A percentile compares a stretch with the other conserved stretches of the same genome.
Conservation (phyloP, 495 filamentous ascomycete genomes). For the Haplographium delicatum region DNA sequence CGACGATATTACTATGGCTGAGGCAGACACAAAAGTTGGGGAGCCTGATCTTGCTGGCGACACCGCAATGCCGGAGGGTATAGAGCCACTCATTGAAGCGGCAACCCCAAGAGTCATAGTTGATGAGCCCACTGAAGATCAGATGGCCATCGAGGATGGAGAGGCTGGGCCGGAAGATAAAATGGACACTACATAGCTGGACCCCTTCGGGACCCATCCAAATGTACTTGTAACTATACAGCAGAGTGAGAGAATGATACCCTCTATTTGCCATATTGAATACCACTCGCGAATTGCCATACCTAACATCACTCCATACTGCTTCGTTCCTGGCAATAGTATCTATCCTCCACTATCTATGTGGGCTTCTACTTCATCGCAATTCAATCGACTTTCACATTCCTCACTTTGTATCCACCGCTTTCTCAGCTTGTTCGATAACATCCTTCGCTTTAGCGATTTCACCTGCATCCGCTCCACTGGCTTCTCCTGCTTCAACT, state of each 20-base stretch:
- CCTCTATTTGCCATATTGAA: slow-evolving; percentile 19
- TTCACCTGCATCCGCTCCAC: slow-evolving; percentile 55
- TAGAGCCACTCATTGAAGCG: slow-evolving; percentile 43
- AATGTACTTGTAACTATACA: no score
- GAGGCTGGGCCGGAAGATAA: slow-evolving; percentile 40
- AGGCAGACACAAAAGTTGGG: slow-evolving; percentile 23
- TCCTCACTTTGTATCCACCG: slow-evolving; percentile 13
- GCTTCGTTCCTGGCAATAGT: no score
- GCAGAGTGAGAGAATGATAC: slow-evolving; percentile 32
- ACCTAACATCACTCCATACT: no score
- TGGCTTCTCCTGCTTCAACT: slow-evolving; percentile 48
- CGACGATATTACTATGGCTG: slow-evolving; percentile 25
- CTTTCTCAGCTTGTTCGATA: slow-evolving; percentile 28
- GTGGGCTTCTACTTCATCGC: no score
- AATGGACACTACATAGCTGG: slow-evolving; percentile 60
- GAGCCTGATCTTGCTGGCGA: slow-evolving; percentile 14
- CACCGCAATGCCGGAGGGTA: slow-evolving; percentile 29
- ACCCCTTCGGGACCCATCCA: no score
- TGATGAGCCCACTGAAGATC: slow-evolving; percentile 37
- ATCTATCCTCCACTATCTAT: slow-evolving; percentile 3
- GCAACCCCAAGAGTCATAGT: slow-evolving; percentile 42
- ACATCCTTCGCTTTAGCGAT: slow-evolving; percentile 53
- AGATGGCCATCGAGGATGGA: slow-evolving; percentile 6
- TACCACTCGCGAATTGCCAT: slow-evolving; percentile 8
- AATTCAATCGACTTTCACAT: no score